Base-by-base conservation (phyloP, 2,329 filamentous ascomycete genomes). In the Dothideomycetes sp. region DNA sequence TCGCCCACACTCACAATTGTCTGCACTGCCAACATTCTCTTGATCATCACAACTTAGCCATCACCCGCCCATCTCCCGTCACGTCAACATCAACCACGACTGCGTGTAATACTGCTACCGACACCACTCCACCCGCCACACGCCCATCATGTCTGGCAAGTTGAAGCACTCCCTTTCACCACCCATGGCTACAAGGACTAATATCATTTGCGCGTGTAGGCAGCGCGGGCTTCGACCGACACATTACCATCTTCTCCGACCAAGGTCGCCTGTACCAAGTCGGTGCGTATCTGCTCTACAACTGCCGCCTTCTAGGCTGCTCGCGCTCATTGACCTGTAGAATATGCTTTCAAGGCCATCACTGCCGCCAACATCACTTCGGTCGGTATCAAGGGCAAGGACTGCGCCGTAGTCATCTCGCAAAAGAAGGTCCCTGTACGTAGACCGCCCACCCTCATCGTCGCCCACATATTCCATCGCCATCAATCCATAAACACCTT, bases 271-370 rank as follows among this genome's bases (percentile, higher is more conserved):
- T 98, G 63, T 98, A 96, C 65, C 91, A 98, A 95, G 91, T 98
- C 65, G 91, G 91, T 96, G 76, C 59, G 87, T 76, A 45, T 18
- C n/a, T n/a, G n/a, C n/a, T n/a, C n/a, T n/a, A n/a, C n/a, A n/a
- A n/a, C n/a, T n/a, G n/a, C n/a, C n/a, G n/a, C n/a, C n/a, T n/a
- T n/a, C n/a, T n/a, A n/a, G n/a, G n/a, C n/a, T n/a, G n/a, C n/a
- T n/a, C n/a, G n/a, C n/a, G n/a, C n/a, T n/a, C 37, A 36, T 43
- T 19, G 34, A 33, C 29, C 35, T 32, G 35, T 61, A 96, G 91
- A 98, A 75, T 98, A 98, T 89, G 91, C 91, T 55, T 98, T 98
- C 80, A 98, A 98, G 73, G 91, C 91, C 44, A 98, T 98, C 68
- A 98, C 91, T 53, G 89, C 91, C 46, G 91, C 91, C 53, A 96